Evolutionary conservation across 495 filamentous ascomycete species (phyloP).

Genomic region (Penicillium simplicissimum): DNA sequence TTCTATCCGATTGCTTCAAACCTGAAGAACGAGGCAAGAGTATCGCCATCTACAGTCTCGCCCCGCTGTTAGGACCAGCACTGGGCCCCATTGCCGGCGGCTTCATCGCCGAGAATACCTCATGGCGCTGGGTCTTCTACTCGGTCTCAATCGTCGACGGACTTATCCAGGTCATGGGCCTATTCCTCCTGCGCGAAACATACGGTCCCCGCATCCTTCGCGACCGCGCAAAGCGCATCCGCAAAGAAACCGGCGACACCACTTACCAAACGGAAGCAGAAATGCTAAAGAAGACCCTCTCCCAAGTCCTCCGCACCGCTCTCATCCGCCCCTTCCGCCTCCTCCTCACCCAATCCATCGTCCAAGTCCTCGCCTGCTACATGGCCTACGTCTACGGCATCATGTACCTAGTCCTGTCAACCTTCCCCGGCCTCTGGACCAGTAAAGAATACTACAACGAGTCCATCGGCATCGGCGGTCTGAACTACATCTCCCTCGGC

Average conservation of each 20-base stretch:
- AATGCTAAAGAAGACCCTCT: constrained; percentile 44
- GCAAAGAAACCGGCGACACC: constrained; percentile 63
- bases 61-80: constrained; percentile 66
- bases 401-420: constrained; percentile 70
- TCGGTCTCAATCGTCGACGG: constrained; percentile 62
- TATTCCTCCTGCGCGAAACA: constrained; percentile 71
- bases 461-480: constrained; percentile 58
- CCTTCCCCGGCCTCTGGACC: constrained; percentile 66
- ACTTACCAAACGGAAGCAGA: constrained; percentile 67
- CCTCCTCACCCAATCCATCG: constrained; percentile 60
- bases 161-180: constrained; percentile 60
- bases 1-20: constrained; percentile 62
- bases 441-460: constrained; percentile 55
- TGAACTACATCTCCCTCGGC: constrained; percentile 72
- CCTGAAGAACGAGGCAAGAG: constrained; percentile 66
- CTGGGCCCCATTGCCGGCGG: constrained; percentile 64
- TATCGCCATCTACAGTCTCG: constrained; percentile 63
- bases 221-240: constrained; percentile 55
- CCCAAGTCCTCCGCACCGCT: constrained; percentile 40
- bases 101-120: constrained; percentile 67
- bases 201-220: constrained; percentile 65
- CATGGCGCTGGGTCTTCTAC: constrained; percentile 73
- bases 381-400: constrained; percentile 72
- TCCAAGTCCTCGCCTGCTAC: constrained; percentile 60
- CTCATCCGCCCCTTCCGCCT: constrained; percentile 59